Conservation (phyloP, 2,329 filamentous ascomycete species). For the Fusarium sp. region DNA sequence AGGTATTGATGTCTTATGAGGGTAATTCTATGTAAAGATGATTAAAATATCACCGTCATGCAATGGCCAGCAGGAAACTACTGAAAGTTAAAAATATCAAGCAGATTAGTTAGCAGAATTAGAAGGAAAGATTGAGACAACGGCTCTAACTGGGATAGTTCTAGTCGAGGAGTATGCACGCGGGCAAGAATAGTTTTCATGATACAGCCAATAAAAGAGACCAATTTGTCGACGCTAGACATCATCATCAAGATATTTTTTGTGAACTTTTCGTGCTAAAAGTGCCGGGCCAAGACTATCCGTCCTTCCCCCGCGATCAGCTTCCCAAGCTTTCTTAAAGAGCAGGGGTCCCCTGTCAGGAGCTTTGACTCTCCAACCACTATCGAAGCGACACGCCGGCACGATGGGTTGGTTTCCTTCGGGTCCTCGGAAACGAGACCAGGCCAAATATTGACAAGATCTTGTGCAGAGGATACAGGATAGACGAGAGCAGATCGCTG, state of each 20-base stretch:
- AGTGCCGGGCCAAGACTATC: slow-evolving; percentile 3
- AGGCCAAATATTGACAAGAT: background rate
- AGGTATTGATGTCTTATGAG: background rate
- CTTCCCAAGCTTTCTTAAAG: slow-evolving; percentile 5
- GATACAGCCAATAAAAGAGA: background rate
- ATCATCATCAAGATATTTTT: slow-evolving; percentile 15
- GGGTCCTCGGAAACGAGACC: slow-evolving; percentile 18
- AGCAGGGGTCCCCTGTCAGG: slow-evolving; percentile 17
- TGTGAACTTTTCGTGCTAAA: background rate
- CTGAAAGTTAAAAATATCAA: slow-evolving; percentile 23
- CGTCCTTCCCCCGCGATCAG: slow-evolving; percentile 22
- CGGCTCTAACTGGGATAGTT: slow-evolving; percentile 10
- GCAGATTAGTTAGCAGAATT: background rate
- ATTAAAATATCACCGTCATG: slow-evolving; percentile 24
- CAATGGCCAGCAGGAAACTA: slow-evolving; percentile 1
- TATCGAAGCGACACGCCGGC: slow-evolving; percentile 5
- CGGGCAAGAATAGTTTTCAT: slow-evolving; percentile 18
- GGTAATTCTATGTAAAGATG: background rate
- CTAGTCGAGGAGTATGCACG: slow-evolving; percentile 5
- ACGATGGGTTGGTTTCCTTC: slow-evolving; percentile 8
- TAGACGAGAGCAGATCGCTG: background rate
- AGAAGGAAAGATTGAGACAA: background rate
- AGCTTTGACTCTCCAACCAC: slow-evolving; percentile 7
- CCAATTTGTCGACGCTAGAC: background rate
- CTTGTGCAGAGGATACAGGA: background rate